phyloP scores from a whole-genome alignment of 1,139 yeast genomes.

The Yamadazyma triangularis region DNA sequence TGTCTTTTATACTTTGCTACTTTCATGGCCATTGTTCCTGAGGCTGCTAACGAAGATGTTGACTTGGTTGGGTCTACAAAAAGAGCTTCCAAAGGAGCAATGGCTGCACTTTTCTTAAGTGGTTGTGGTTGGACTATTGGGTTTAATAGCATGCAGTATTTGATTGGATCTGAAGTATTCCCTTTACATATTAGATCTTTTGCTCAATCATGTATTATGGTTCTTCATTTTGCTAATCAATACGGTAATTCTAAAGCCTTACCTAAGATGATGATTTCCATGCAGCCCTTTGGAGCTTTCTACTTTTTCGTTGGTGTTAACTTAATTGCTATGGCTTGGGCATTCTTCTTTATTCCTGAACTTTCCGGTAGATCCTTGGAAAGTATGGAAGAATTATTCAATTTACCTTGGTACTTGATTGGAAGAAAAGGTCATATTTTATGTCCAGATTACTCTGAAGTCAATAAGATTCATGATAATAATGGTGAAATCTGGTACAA shows the following conservation, averaged over 20 bases:
- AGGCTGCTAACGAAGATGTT: conserved; percentile 28
- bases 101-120: conserved; percentile 48
- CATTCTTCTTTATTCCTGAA: conserved; percentile 55
- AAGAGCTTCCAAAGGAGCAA: conserved; percentile 45
- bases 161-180: conserved; percentile 55
- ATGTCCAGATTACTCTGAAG: conserved; percentile 47
- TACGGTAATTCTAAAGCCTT: conserved; percentile 57
- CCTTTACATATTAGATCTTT: conserved; percentile 52
- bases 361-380: conserved; percentile 51
- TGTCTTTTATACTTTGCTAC: conserved; percentile 39
- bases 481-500: conserved; percentile 8
- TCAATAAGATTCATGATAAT: conserved; percentile 9
- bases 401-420: conserved; percentile 54
- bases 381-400: conserved; percentile 54
- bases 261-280: conserved; percentile 46
- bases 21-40: conserved; percentile 44
- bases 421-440: conserved; percentile 50
- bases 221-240: conserved; percentile 55
- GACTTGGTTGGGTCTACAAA: conserved; percentile 24
- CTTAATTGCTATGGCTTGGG: conserved; percentile 39
- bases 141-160: conserved; percentile 55
- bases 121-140: conserved; percentile 66
- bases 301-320: conserved; percentile 48
- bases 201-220: conserved; percentile 54
- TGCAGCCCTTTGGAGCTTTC: conserved; percentile 52